phyloP scores from a whole-genome alignment of 768 basidiomycete genomes.

The Tricholoma terreum region DNA sequence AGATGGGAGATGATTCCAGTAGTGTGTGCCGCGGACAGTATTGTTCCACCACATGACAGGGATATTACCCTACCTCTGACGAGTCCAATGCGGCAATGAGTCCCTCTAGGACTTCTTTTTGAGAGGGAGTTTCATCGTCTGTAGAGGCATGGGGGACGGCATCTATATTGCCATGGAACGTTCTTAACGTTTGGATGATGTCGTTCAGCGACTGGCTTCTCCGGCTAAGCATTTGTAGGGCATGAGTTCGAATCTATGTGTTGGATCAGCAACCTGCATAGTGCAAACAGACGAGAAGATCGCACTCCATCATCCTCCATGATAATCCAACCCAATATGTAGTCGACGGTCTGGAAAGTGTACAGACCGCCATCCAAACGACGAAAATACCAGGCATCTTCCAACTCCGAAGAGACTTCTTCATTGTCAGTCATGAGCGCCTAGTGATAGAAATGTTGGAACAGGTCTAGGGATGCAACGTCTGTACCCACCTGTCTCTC shows the following conservation, averaged over 20 bases:
- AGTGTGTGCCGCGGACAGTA: not conserved
- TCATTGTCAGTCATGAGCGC: constrained; percentile 37
- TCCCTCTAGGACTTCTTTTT: constrained; percentile 65
- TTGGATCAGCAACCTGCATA: not conserved
- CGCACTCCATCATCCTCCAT: constrained; percentile 99
- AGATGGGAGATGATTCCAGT: constrained; percentile 12
- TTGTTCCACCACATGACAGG: not conserved
- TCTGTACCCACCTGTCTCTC: constrained; percentile 57
- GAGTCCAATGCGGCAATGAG: constrained; percentile 60
- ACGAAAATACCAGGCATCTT: constrained; percentile 81
- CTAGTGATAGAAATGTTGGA: constrained; percentile 35
- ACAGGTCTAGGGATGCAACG: not conserved
- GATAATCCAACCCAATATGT: constrained; percentile 89
- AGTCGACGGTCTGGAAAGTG: constrained; percentile 88
- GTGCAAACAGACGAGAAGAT: constrained; percentile 4
- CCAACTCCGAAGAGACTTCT: constrained; percentile 60
- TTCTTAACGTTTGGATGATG: constrained; percentile 65
- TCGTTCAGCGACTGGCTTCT: constrained; percentile 69
- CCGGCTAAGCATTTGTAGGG: constrained; percentile 70
- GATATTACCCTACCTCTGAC: constrained; percentile 10
- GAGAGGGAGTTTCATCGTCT: constrained; percentile 42
- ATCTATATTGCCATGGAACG: constrained; percentile 73
- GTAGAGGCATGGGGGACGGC: constrained; percentile 38
- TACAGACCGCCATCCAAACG: constrained; percentile 85
- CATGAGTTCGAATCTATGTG: constrained; percentile 72